Conservation (phyloP, 2,329 filamentous ascomycete genomes). For the Metarhizium anisopliae region DNA sequence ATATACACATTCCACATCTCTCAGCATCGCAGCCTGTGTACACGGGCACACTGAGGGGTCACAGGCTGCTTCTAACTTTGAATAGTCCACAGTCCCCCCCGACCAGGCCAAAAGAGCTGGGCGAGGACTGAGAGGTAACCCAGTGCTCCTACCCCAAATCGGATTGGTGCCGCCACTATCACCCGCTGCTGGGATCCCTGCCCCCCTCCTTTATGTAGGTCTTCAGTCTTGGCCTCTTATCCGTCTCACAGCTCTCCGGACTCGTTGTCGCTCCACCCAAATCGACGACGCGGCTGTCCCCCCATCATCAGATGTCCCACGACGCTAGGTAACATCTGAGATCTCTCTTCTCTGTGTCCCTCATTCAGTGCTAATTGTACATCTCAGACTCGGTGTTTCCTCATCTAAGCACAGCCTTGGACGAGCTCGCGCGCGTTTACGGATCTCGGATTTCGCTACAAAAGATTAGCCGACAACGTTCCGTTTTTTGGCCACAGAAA, state of each 20-base stretch:
- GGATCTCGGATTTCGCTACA: neutral
- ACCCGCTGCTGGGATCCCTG: neutral
- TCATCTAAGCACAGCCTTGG: neutral
- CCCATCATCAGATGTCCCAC: neutral
- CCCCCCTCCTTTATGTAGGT: neutral
- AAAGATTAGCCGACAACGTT: neutral
- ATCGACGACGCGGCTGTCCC: conserved; percentile 2
- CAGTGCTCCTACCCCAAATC: neutral
- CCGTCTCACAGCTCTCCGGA: neutral
- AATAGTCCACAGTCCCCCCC: too few species aligned
- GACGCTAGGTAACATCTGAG: neutral
- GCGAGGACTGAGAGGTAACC: too few species aligned
- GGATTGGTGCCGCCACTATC: conserved; percentile 3
- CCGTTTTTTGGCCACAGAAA: neutral
- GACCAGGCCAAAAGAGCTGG: too few species aligned
- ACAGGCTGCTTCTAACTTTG: too few species aligned
- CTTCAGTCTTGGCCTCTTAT: too few species aligned
- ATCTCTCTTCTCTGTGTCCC: neutral
- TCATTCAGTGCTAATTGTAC: neutral
- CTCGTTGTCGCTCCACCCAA: conserved; percentile 3
- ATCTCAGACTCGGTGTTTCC: neutral
- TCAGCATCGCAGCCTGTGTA: too few species aligned
- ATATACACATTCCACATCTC: too few species aligned
- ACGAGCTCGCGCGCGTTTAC: neutral
- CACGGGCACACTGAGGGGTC: too few species aligned